Percentiles rank a stretch among this genome's conserved stretches.
Evolutionary conservation across 306 rosid species (phyloP).

Genomic region (Erythrophleum fordii): DNA sequence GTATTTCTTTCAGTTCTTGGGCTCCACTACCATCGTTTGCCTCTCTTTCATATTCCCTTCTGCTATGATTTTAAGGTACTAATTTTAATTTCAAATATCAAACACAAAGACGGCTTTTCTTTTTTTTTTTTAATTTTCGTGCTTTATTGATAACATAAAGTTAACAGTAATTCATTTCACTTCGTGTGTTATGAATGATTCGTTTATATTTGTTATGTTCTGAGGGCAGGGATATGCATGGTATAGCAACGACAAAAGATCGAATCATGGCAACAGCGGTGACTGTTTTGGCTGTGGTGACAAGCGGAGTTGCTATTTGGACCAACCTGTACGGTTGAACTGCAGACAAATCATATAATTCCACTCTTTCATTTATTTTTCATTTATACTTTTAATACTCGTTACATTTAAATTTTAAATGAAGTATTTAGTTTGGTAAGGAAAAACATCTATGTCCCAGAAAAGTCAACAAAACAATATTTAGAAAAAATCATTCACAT

Average conservation of each 20-base stretch:
- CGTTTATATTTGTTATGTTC: not conserved
- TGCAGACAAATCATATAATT: not conserved
- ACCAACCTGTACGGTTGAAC: constrained; percentile 39
- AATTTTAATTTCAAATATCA: too few relatives aligned
- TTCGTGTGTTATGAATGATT: not conserved
- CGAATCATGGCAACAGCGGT: constrained; percentile 42
- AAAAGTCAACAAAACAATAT: too few relatives aligned
- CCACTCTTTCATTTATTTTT: not conserved
- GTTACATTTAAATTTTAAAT: too few relatives aligned
- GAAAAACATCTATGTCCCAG: too few relatives aligned
- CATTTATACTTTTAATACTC: not conserved
- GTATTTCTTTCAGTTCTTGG: constrained; percentile 68
- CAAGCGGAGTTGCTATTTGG: constrained; percentile 56
- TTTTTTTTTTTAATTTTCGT: too few relatives aligned
- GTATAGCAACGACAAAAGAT: constrained; percentile 46
- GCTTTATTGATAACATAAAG: too few relatives aligned
- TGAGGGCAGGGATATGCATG: constrained; percentile 40
- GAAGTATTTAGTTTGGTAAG: too few relatives aligned
- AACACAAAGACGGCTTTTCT: too few relatives aligned
- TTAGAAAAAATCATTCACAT: too few relatives aligned
- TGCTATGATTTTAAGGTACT: constrained; percentile 57
- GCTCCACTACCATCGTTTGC: constrained; percentile 63
- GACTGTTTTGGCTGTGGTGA: constrained; percentile 40
- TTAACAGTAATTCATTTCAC: too few relatives aligned
- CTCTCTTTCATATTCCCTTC: constrained; percentile 64